Base-by-base conservation (phyloP, 805 yeast genomes). In the Starmerella cellae region DNA sequence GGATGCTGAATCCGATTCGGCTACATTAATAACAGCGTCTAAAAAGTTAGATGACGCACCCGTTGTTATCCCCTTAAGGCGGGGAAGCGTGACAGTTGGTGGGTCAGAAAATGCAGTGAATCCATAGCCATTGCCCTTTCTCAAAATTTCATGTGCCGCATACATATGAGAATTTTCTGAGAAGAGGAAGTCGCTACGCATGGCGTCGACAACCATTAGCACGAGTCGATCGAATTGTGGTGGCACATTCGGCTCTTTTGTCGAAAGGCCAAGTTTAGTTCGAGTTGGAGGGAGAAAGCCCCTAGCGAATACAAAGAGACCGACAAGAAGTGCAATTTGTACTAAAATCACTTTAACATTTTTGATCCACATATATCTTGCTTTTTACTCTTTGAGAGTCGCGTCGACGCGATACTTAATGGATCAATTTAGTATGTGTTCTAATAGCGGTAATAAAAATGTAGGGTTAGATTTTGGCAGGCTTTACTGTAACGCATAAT, bases 231-330 rank as follows among this genome's bases (percentile, higher is more conserved):
- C 71, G 55, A 82, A 88, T 44, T 68, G 69, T 1, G 75, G 48
- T 1, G 56, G 58, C 5, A 48, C 56, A 32, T 8, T 52, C 43
- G 42, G 52, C 10, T 19, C 30, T 11, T 24, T 38, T 14, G 42
- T 13, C 30, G 48, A 38, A 26, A 53, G 47, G 3, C 94, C 95
- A 1, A 77, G 71, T 17, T 83, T 64, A 0, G 79, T 75, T 1
- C 74, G 77, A 56, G 88, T 87, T n/a, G 83, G 77, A 0, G 98
- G 97, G 57, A 91, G 85, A 55, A 88, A 91, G 0, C 98, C 98
- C 39, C 67, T 65, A 35, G 82, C 73, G 56, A 88, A 88, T 5
- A 78, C 54, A 18, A 74, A 47, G 17, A 80, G 64, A 0, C 87
- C 82, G 0, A 57, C 54, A 32, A 75, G 48, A 47, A 79, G 82